phyloP scores from a whole-genome alignment of 306 rosid genomes.

The Castanea crenata region DNA sequence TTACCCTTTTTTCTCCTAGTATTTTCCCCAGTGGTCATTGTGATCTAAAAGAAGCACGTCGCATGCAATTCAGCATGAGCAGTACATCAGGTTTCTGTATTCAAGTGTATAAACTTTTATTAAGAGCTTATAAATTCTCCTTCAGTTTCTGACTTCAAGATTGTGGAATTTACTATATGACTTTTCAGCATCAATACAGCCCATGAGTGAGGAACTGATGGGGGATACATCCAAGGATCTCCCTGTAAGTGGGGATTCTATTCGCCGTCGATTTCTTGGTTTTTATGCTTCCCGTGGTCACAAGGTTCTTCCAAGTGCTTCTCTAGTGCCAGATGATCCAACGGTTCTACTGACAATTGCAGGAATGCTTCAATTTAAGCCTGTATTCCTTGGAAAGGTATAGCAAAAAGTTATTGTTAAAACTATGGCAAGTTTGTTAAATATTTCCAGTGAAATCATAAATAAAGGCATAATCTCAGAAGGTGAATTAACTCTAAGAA shows the following conservation, averaged over 20 bases:
- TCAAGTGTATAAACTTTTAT: slow-evolving; percentile 24
- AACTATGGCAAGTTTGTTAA: not conserved
- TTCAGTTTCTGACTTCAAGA: slow-evolving; percentile 8
- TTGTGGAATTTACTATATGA: slow-evolving; percentile 21
- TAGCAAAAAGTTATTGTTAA: not conserved
- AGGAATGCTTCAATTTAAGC: slow-evolving; percentile 97
- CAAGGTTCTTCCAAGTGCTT: slow-evolving; percentile 82
- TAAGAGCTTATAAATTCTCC: slow-evolving; percentile 1
- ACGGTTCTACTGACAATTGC: slow-evolving; percentile 93
- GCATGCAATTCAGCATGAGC: slow-evolving; percentile 28
- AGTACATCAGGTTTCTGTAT: slow-evolving; percentile 44
- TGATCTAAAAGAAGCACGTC: slow-evolving; percentile 16
- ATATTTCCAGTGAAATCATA: not conserved
- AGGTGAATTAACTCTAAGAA: not conserved
- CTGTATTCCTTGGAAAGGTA: slow-evolving; percentile 86
- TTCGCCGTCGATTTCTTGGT: slow-evolving; percentile 58
- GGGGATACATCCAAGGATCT: slow-evolving; percentile 40
- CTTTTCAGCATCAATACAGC: slow-evolving; percentile 56
- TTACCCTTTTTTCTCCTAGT: slow-evolving; percentile 27
- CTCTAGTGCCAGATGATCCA: slow-evolving; percentile 92
- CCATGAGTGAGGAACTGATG: slow-evolving; percentile 34
- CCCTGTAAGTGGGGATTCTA: slow-evolving; percentile 66
- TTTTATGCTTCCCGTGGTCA: slow-evolving; percentile 87
- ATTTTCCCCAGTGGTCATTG: slow-evolving; percentile 12
- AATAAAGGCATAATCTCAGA: not conserved